These are phyloP conservation scores for Globisporangium viniferum DNA, from an alignment of 352 stramenopile genomes.

Conservation along the genomic window DNA sequence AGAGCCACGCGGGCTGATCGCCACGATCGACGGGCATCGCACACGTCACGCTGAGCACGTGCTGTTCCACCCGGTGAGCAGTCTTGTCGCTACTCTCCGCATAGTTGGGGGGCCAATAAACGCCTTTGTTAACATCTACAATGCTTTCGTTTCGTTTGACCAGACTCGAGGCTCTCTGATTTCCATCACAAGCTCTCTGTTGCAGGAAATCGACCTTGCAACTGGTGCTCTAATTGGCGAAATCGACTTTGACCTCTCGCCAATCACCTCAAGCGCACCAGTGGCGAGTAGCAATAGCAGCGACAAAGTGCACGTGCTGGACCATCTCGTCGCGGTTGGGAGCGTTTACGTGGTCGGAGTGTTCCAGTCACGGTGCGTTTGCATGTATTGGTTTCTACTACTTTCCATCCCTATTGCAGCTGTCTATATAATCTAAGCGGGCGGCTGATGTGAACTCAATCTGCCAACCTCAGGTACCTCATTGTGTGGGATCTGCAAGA, in stretches of 20 bases:
- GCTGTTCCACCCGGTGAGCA: slow-evolving; percentile 19
- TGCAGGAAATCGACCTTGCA: slow-evolving; percentile 62
- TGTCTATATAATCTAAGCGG: neutral
- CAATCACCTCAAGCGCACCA: slow-evolving; percentile 10
- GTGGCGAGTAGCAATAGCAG: neutral
- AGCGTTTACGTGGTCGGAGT: slow-evolving; percentile 48
- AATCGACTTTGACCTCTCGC: slow-evolving; percentile 60
- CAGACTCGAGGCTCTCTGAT: slow-evolving; percentile 46
- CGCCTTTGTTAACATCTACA: neutral
- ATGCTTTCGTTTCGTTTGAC: neutral
- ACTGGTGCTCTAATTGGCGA: slow-evolving; percentile 55
- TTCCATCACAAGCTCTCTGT: slow-evolving; percentile 44
- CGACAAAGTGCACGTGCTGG: slow-evolving; percentile 31
- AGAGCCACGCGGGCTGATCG: slow-evolving; percentile 1
- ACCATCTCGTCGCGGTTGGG: slow-evolving; percentile 48
- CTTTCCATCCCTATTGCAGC: neutral
- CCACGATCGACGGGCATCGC: slow-evolving; percentile 8
- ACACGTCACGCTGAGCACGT: slow-evolving; percentile 16
- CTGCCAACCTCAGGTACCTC: slow-evolving; percentile 25
- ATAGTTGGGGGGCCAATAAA: neutral
- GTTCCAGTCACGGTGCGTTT: slow-evolving; percentile 37
- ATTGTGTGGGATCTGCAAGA: slow-evolving; percentile 69
- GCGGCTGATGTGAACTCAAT: neutral
- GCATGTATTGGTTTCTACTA: neutral
- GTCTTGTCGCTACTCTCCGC: neutral